phyloP scores from a whole-genome alignment of 2,329 filamentous ascomycete species.

The Ascochyta fabae region DNA sequence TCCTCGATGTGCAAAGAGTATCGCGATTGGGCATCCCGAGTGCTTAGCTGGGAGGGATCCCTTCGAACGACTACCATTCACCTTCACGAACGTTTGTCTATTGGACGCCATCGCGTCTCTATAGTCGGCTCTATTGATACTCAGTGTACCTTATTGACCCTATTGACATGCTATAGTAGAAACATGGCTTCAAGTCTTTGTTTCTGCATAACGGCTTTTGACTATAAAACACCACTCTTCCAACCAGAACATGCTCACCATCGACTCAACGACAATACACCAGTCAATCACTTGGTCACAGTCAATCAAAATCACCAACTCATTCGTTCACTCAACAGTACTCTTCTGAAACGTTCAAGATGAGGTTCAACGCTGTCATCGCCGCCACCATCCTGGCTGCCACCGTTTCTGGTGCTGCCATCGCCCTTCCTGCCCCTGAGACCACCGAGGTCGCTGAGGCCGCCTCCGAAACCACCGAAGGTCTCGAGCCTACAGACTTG shows the following conservation, averaged over 20 bases:
- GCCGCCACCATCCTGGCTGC: constrained; percentile 51
- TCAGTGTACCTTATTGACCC: constrained; percentile 27
- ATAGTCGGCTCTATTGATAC: constrained; percentile 18
- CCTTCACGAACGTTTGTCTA: constrained; percentile 7
- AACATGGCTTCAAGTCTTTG: constrained; percentile 1
- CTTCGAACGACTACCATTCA: constrained; percentile 24
- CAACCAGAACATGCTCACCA: constrained; percentile 18
- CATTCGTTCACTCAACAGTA: constrained; percentile 15
- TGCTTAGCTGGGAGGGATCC: constrained; percentile 15
- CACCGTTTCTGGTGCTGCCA: constrained; percentile 48
- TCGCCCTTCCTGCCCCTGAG: constrained; percentile 25
- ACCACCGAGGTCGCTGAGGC: constrained; percentile 29
- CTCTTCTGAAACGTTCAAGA: constrained; percentile 43
- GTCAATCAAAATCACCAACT: constrained; percentile 11
- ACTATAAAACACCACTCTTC: constrained; percentile 1
- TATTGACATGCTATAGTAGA: constrained; percentile 18
- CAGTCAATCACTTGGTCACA: constrained; percentile 21
- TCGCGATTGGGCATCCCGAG: constrained; percentile 6
- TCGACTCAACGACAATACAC: constrained; percentile 6
- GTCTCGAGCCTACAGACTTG: constrained; percentile 7
- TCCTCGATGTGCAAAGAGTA: background rate
- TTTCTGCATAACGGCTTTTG: constrained; percentile 2
- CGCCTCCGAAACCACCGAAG: background rate
- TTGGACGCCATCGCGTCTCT: constrained; percentile 17
- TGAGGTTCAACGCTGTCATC: constrained; percentile 58